Evolutionary conservation across 169 alveolate genomes (phyloP).

Genomic region (Eimeria praecox): DNA sequence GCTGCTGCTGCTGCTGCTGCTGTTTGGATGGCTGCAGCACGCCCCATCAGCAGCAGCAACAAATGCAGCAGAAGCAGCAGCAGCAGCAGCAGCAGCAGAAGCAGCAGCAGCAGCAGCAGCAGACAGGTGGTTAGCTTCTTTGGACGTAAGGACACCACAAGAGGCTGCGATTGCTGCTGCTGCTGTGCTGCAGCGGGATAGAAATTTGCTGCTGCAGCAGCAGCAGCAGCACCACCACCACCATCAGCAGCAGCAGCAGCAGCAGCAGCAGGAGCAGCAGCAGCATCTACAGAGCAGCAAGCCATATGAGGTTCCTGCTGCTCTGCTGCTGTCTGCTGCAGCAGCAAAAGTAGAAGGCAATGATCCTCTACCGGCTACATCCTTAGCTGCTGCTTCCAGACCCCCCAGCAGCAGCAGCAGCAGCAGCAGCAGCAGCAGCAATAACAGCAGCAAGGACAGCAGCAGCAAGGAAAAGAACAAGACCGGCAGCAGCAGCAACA

Average conservation of each 20-base stretch:
- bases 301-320: too few species aligned
- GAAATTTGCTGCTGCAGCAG: background rate
- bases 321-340: background rate
- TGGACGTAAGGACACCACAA: background rate
- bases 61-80: background rate
- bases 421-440: background rate
- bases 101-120: conserved; percentile 4
- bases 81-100: conserved; percentile 6
- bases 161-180: conserved; percentile 39
- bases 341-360: background rate
- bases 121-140: background rate
- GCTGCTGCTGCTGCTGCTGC: conserved; percentile 26
- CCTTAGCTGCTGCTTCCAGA: too few species aligned
- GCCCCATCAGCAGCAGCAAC: background rate
- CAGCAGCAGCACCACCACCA: conserved; percentile 14
- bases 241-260: conserved; percentile 26
- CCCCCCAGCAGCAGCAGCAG: conserved; percentile 16
- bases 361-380: too few species aligned
- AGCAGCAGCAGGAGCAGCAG: conserved; percentile 28
- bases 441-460: background rate
- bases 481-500: background rate
- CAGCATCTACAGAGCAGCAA: background rate
- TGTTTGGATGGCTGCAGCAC: too few species aligned
- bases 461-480: background rate
- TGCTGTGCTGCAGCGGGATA: background rate